Evolutionary conservation across 1,284 basidiomycete genomes (phyloP).

Genomic region (Stereum hirsutum): DNA sequence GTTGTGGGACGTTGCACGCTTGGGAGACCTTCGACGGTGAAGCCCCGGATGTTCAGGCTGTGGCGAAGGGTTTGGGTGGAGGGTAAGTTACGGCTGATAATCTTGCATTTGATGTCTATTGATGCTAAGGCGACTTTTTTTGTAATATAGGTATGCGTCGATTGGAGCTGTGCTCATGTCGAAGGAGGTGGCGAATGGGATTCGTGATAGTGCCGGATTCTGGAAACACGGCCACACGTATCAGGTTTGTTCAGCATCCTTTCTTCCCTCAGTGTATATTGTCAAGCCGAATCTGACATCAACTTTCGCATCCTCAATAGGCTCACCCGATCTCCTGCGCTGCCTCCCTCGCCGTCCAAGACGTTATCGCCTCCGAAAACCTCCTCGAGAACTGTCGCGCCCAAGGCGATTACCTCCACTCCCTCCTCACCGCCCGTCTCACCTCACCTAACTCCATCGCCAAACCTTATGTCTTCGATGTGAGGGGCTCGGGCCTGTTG

Average conservation of each 20-base stretch:
- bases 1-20: slow-evolving; percentile 75
- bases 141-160: slow-evolving; percentile 62
- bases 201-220: slow-evolving; percentile 55
- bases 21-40: slow-evolving; percentile 77
- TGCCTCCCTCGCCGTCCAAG: slow-evolving; percentile 72
- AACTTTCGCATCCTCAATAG: slow-evolving; percentile 23
- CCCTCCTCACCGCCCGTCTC: slow-evolving; percentile 46
- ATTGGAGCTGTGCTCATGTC: slow-evolving; percentile 76
- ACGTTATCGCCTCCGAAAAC: slow-evolving; percentile 58
- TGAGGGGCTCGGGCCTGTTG: slow-evolving; percentile 74
- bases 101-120: not conserved
- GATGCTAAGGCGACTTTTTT: too few species aligned
- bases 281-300: not conserved
- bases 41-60: slow-evolving; percentile 73
- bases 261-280: not conserved
- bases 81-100: slow-evolving; percentile 39
- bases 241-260: slow-evolving; percentile 36
- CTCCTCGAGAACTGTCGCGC: slow-evolving; percentile 56
- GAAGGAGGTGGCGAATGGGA: slow-evolving; percentile 59
- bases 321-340: slow-evolving; percentile 68
- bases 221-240: slow-evolving; percentile 86
- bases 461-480: slow-evolving; percentile 61
- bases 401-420: slow-evolving; percentile 55
- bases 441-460: slow-evolving; percentile 42
- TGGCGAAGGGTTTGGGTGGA: slow-evolving; percentile 83